phyloP scores from a whole-genome alignment of 495 filamentous ascomycete species.

The Aspergillus avenaceus region DNA sequence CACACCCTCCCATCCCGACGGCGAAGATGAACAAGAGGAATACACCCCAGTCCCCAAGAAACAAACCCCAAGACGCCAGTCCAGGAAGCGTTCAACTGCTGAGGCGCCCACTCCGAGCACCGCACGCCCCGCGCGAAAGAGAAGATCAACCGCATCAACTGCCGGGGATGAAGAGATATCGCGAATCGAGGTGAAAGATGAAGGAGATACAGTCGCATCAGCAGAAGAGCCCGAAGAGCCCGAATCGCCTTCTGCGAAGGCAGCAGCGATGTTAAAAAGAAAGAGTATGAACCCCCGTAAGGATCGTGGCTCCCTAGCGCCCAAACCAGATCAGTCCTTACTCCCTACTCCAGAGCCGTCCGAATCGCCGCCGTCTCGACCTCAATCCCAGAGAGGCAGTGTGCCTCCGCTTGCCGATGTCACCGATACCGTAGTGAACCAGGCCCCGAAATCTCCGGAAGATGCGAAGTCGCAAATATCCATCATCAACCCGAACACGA shows the following conservation, averaged over 20 bases:
- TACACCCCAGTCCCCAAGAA: conserved; percentile 69
- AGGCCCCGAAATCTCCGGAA: conserved; percentile 38
- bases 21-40: conserved; percentile 60
- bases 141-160: conserved; percentile 26
- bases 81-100: conserved; percentile 54
- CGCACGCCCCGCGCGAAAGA: conserved; percentile 27
- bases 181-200: conserved; percentile 29
- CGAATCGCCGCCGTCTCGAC: conserved; percentile 48
- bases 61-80: conserved; percentile 38
- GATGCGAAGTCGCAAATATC: conserved; percentile 47
- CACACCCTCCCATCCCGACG: conserved; percentile 34
- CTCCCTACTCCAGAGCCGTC: conserved; percentile 58
- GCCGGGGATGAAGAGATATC: conserved; percentile 30
- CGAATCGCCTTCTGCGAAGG: conserved; percentile 59
- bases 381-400: conserved; percentile 44
- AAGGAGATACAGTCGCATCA: conserved; percentile 46
- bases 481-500: conserved; percentile 68
- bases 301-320: conserved; percentile 44
- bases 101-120: conserved; percentile 46
- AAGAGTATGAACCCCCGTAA: conserved; percentile 62
- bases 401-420: conserved; percentile 72
- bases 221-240: conserved; percentile 47
- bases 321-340: conserved; percentile 42
- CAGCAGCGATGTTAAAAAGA: conserved; percentile 58
- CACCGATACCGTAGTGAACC: conserved; percentile 66